A percentile compares a stretch with the other conserved stretches of the same genome.
phyloP scores from a whole-genome alignment of 2,329 filamentous ascomycete genomes.

The Chaetomium sp. region DNA sequence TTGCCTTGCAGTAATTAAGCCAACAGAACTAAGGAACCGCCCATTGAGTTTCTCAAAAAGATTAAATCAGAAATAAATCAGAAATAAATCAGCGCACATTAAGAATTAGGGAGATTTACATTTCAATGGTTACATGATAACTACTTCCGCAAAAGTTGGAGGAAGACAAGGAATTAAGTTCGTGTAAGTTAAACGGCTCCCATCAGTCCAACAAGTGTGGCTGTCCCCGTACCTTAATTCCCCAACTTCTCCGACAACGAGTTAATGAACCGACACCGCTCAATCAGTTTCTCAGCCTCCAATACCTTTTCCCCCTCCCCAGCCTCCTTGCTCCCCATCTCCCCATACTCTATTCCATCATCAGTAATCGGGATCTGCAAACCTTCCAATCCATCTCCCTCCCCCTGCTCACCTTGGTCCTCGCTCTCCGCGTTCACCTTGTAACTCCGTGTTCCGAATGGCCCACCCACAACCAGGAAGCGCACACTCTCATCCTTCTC shows the following conservation, averaged over 20 bases:
- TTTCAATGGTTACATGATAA: no score
- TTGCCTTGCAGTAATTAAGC: no score
- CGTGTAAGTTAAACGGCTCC: no score
- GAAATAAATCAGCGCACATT: no score
- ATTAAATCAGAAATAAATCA: no score
- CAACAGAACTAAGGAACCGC: no score
- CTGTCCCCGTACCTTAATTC: slow-evolving; percentile 3
- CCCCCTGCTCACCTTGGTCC: slow-evolving; percentile 1
- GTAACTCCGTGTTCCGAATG: slow-evolving; percentile 12
- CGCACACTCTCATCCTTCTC: slow-evolving; percentile 1
- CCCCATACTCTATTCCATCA: slow-evolving; percentile 11
- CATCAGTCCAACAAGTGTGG: no score
- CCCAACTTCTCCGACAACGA: slow-evolving; percentile 21
- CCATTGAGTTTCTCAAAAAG: no score
- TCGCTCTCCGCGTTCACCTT: no score
- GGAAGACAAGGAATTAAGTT: no score
- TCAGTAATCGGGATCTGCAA: slow-evolving; percentile 13
- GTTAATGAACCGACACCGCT: slow-evolving; percentile 22
- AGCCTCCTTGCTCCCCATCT: slow-evolving; percentile 11
- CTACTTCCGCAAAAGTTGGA: no score
- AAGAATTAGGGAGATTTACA: no score
- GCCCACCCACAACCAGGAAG: slow-evolving; percentile 22
- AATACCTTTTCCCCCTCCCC: slow-evolving; percentile 13
- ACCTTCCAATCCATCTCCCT: neutral
- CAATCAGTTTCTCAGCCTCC: slow-evolving; percentile 18